phyloP scores from a whole-genome alignment of 768 basidiomycete genomes.

The Candolleomyces aberdarensis region DNA sequence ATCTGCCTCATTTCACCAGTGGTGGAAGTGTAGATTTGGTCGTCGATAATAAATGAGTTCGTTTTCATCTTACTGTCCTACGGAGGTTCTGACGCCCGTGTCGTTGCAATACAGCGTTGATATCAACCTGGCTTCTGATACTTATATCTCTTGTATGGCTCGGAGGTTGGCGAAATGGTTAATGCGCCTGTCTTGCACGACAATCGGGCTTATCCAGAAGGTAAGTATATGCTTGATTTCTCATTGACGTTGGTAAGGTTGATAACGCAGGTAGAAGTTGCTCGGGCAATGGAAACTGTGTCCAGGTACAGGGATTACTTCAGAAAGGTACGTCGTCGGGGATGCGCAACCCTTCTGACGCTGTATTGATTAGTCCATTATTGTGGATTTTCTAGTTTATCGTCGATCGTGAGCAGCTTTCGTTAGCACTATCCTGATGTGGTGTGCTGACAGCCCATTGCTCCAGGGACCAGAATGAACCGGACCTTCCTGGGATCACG shows the following conservation, averaged over 20 bases:
- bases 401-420: constrained; percentile 55
- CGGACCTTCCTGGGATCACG: constrained; percentile 84
- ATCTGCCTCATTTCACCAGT: constrained; percentile 87
- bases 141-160: constrained; percentile 89
- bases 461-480: constrained; percentile 72
- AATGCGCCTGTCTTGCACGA: constrained; percentile 87
- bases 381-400: constrained; percentile 87
- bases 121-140: constrained; percentile 81
- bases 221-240: constrained; percentile 33
- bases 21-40: constrained; percentile 91
- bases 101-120: constrained; percentile 60
- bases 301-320: constrained; percentile 86
- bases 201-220: constrained; percentile 90
- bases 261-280: constrained; percentile 75
- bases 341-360: neutral
- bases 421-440: neutral
- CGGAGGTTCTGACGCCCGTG: no score
- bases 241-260: no score
- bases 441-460: neutral
- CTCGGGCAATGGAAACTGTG: constrained; percentile 81
- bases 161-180: constrained; percentile 87
- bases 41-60: constrained; percentile 70
- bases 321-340: constrained; percentile 51
- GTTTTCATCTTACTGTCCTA: neutral
- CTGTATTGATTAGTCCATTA: constrained; percentile 54